Base-by-base conservation (phyloP, 2,329 filamentous ascomycete genomes). In the Erysiphe pulchra region DNA sequence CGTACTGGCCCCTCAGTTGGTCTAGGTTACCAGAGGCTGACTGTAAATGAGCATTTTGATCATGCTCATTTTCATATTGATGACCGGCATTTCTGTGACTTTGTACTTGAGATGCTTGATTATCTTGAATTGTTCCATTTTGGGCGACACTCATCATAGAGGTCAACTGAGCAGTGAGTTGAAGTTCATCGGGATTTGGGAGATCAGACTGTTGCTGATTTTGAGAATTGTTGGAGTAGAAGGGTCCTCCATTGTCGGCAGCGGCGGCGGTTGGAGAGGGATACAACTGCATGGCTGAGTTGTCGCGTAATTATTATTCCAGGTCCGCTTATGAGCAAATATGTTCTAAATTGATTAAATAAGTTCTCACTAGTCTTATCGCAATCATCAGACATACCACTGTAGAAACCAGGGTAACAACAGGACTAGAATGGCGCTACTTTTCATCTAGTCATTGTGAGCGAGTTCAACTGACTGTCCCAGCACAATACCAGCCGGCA, bases 1-100 rank as follows among this genome's bases (percentile, higher is more conserved):
- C 60, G 39, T 64, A 64, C 50, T 64, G 61, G 54, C 70, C 68
- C 51, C 62, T 64, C 51, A 70, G 52, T 37, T 53, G 53, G 40
- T 55, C 55, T 48, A 58, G 51, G 31, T 50, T 49, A 5, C 47
- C 48, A 46, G 56, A 54, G 30, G 37, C 47, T 16, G 50, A 45
- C 17, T 53, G 54, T 13, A 51, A 46, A 28, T 55, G 53, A 2
- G 42, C 17, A 33, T 47, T 41, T 44, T 52, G 52, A 28, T 46
- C 13, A 30, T 49, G 47, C 44, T 61, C 56, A 24, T 61, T 56
- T 37, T 59, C 54, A 36, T 56, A 59, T 41, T 57, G 56, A 34
- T 55, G 56, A 45, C 50, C 55, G 56, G 56, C 60, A 58, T 47
- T 62, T 54, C 49, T 62, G 57, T 50, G 56, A 46, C 45, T 43